Base-by-base conservation (phyloP, 352 stramenopile genomes). In the Pythium volutum region DNA sequence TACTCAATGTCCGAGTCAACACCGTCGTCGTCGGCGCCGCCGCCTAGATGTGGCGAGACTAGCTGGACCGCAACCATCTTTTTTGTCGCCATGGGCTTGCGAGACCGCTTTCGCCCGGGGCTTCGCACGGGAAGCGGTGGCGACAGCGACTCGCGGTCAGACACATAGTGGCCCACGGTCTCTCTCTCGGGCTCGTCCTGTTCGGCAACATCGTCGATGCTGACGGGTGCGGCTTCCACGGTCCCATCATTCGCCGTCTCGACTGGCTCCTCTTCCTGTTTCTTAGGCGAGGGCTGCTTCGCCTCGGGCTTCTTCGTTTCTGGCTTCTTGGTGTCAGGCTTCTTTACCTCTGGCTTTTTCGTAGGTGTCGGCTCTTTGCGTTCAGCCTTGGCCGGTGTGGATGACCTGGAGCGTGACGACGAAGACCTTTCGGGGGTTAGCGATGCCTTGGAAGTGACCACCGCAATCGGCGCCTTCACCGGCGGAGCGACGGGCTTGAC, bases 61-160 rank as follows among this genome's bases (percentile, higher is more conserved):
- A 48, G 16, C 3, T 55, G 11, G 0, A 56, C 8, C 12, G 42
- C 14, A 9, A 65, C 45, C 11, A 36, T 62, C 29, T 50, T 59
- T 22, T 60, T 70, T 3, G 61, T 36, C 3, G 62, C 50, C 4
- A 60, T 36, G 2, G 57, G 52, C 43, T 70, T 70, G 11, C 64
- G 64, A 26, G 64, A 62, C 8, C 64, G 64, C 33, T 70, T 70
- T 4, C 51, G 52, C 3, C 43, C 33, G 0, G 38, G 20, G 11
- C 48, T 67, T 31, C 23, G 29, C 2, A 33, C 15, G 3, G 55
- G 46, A 2, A 42, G 62, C 27, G 62, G 47, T 9, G 48, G 62
- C 9, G 55, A 64, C 2, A 27, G 22, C 10, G 50, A 55, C 11
- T 59, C 43, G 16, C 34, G 45, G 16, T 46, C 39, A 1, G 25